Base-by-base conservation (phyloP, 768 basidiomycete species). In the Trametes villosa region DNA sequence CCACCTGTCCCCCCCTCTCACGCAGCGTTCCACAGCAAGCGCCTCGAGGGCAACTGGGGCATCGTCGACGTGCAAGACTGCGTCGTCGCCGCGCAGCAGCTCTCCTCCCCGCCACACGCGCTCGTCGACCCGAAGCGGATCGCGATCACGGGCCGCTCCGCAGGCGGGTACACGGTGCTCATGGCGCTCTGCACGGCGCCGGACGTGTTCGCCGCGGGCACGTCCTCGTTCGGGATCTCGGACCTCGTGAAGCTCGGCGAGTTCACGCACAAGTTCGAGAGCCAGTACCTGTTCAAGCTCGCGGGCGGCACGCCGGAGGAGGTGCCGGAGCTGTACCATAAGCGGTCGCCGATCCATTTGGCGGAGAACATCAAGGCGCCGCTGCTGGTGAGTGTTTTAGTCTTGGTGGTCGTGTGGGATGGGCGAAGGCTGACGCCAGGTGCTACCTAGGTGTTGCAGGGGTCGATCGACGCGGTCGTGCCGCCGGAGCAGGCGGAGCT, bases 371-470 rank as follows among this genome's bases (percentile, higher is more conserved):
- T 93, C 64, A 77, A 76, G 26, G 74, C 79, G 1, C 87, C 89
- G 1, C 75, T 92, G 46, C 70, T 91, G 71, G 89, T 89, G 58
- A 64, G 84, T 73, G 15, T 30, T 8, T 3, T 26, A 24, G 62
- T 62, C 24, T 68, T 53, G 49, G 20, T 59, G 67, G 18, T 13
- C n/a, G 18, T 34, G 33, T 13, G 4, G 27, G 18, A 2, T 24
- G 27, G 9, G 22, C 27, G 0, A 27, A 7, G 48, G 45, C 62
- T 22, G 7, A 48, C 44, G 55, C 1, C n/a, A n/a, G n/a, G n/a
- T n/a, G n/a, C n/a, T n/a, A n/a, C n/a, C n/a, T 30, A 90, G 89
- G 82, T 90, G 22, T 73, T 91, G n/a, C 89, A 92, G 75, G 89
- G 89, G 9, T 75, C 80, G 1, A 70, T 77, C 0, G 88, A 90